Evolutionary conservation across 495 filamentous ascomycete species (phyloP), one percentile per base, ranked within the genome.

Genomic region (Sordaria brevicollis): DNA sequence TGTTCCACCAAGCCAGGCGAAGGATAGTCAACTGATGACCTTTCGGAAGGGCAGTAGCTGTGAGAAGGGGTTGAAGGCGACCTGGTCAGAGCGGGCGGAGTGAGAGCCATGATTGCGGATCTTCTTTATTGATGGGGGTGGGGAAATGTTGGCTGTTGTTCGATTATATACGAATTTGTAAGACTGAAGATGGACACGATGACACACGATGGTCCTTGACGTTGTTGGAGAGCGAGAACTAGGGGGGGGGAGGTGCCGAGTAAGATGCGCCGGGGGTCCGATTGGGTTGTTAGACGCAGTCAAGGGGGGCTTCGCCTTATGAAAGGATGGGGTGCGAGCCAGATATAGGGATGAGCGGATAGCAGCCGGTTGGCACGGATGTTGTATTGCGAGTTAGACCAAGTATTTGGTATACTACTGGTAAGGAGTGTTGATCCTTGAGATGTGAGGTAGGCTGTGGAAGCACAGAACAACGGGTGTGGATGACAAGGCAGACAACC

Each of bases 71-170:
- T 81, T 19, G 81, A 78, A 25, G 83, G 79, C 73, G 83, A 85
- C 76, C 81, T 78, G 67, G 81, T 83, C 69, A 85, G 78, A 70
- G 81, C 77, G 43, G 83, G 83, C 71, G 83, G 83, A 76, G 83
- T 81, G 70, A 80, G 78, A 74, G 84, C 82, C 83, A 85, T 85
- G 73, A 67, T 76, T 69, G 70, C 70, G 66, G 43, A 72, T 70
- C 39, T 71, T 39, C 36, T 34, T 38, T 36, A 66, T 21, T 36
- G 67, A 70, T 33, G 35, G 39, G 69, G 66, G 54, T 68, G 69
- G 70, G 29, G 65, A 29, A 70, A 70, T 73, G 73, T 73, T 73
- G 74, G 73, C 71, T 70, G 70, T 66, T 68, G 74, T 67, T 33
- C 37, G 43, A 68, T 75, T 74, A 75, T 74, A 76, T 73, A 76